Percentiles rank a stretch among this genome's conserved stretches.
Evolutionary conservation across 306 rosid genomes (phyloP).

Genomic region (Glycine tomentella): DNA sequence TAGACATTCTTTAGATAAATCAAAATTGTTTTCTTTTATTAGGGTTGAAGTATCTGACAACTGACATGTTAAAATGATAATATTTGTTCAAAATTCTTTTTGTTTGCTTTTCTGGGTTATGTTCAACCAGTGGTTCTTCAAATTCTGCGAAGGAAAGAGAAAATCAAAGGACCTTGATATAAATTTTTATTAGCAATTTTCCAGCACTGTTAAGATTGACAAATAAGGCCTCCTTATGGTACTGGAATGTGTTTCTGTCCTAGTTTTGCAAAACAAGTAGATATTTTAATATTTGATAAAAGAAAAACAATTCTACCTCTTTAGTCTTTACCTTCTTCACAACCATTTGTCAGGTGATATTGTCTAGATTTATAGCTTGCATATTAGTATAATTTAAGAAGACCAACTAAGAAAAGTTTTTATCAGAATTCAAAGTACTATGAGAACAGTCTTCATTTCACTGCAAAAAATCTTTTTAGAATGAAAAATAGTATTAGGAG

Average conservation of each 20-base stretch:
- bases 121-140: no score
- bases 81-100: no score
- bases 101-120: no score
- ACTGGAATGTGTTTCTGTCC: background rate
- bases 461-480: background rate
- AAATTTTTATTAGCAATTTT: no score
- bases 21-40: no score
- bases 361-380: background rate
- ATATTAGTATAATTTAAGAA: background rate
- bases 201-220: background rate
- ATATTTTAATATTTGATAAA: no score
- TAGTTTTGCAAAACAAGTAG: background rate
- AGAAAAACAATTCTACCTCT: background rate
- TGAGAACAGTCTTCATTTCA: constrained; percentile 9
- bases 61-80: no score
- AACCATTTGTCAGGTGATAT: background rate
- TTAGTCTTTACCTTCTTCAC: background rate
- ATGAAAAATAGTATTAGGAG: background rate
- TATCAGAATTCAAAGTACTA: background rate
- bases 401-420: background rate
- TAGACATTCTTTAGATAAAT: no score
- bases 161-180: no score
- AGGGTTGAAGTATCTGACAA: no score
- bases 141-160: no score
- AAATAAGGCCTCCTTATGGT: background rate